These are phyloP conservation scores for Tylopilus intermedius DNA, from an alignment of 768 basidiomycete species.

Conservation along the genomic window DNA sequence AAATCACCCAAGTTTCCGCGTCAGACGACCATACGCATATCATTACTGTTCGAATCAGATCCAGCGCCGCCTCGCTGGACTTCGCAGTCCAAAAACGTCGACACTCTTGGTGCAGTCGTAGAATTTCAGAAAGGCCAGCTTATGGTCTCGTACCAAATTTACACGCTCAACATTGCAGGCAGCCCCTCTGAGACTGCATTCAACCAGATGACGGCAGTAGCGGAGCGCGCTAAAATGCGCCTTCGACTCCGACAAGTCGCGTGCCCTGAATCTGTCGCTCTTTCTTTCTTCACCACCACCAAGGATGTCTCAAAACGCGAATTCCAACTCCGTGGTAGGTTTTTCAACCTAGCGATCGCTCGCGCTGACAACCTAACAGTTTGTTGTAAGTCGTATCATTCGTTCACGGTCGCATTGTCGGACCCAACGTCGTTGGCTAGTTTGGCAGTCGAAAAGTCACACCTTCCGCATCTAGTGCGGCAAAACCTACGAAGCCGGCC, in stretches of 20 bases:
- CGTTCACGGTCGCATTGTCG: not conserved
- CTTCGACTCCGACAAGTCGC: not conserved
- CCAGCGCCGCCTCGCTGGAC: too few relatives aligned
- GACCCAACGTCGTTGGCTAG: not conserved
- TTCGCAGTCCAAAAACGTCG: too few relatives aligned
- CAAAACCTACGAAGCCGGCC: not conserved
- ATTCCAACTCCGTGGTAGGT: not conserved
- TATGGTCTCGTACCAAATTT: too few relatives aligned
- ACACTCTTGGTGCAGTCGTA: too few relatives aligned
- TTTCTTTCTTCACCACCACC: not conserved
- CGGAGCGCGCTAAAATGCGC: too few relatives aligned
- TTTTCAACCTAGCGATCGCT: too few relatives aligned
- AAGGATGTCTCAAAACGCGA: constrained; percentile 1
- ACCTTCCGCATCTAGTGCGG: not conserved
- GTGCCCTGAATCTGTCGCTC: not conserved
- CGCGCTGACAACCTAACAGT: not conserved
- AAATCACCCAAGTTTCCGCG: too few relatives aligned
- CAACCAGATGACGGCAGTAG: not conserved
- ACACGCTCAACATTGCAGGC: not conserved
- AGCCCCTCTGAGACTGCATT: not conserved
- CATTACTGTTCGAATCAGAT: too few relatives aligned
- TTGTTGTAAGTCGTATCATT: not conserved
- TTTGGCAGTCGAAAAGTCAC: constrained; percentile 6
- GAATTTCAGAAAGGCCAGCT: too few relatives aligned
- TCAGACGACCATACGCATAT: too few relatives aligned